These are phyloP conservation scores for Aspergillus sp. DNA, from an alignment of 2,329 filamentous ascomycete species.

Conservation along the genomic window DNA sequence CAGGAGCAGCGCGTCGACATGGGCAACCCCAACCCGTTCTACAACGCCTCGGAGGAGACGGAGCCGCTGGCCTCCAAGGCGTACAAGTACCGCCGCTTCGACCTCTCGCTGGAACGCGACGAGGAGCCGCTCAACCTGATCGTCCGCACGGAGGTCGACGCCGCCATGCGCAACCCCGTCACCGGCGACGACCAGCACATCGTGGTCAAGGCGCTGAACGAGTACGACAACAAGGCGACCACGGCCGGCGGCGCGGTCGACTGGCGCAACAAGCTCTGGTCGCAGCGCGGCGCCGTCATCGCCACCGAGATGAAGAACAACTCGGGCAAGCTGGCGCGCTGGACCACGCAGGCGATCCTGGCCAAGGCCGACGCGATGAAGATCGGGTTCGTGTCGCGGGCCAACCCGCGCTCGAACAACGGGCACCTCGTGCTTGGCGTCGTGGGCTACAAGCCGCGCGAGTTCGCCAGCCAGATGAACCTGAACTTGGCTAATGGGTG, in stretches of 20 bases:
- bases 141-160: conserved; percentile 91
- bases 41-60: conserved; percentile 85
- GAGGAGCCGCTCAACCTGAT: conserved; percentile 89
- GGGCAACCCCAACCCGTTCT: conserved; percentile 89
- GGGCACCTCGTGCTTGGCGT: conserved; percentile 94
- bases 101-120: conserved; percentile 80
- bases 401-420: conserved; percentile 84
- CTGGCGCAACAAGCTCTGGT: conserved; percentile 91
- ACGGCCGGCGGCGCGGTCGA: conserved; percentile 92
- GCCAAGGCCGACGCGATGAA: conserved; percentile 98
- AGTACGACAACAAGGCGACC: conserved; percentile 93
- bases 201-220: conserved; percentile 92
- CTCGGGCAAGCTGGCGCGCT: conserved; percentile 94
- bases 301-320: conserved; percentile 99
- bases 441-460: conserved; percentile 92
- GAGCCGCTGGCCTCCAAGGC: conserved; percentile 91
- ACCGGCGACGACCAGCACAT: conserved; percentile 85
- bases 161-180: conserved; percentile 89
- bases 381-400: conserved; percentile 92
- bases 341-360: conserved; percentile 94
- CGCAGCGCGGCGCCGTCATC: conserved; percentile 91
- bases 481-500: conserved; percentile 93
- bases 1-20: conserved; percentile 72
- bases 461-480: conserved; percentile 98
- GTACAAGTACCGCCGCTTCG: conserved; percentile 97